Conservation (phyloP, 306 rosid species). For the Trifolium fragiferum region DNA sequence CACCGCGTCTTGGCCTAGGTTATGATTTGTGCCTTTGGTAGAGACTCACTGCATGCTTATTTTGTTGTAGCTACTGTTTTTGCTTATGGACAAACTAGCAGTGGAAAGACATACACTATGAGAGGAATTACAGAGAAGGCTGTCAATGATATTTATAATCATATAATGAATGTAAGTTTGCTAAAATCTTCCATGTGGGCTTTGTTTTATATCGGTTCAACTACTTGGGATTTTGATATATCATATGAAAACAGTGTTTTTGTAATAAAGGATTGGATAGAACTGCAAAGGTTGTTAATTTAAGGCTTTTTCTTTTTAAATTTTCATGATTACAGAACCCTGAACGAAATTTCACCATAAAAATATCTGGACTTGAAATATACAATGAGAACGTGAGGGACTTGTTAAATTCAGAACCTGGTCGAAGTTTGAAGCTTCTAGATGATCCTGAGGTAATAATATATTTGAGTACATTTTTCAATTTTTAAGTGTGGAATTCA, state of each 20-base stretch:
- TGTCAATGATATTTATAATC: conserved; percentile 85
- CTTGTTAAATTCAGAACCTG: conserved; percentile 89
- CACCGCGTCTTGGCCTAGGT: background rate
- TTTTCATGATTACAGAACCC: conserved; percentile 68
- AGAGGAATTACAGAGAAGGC: conserved; percentile 99
- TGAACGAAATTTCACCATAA: conserved; percentile 81
- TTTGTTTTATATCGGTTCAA: background rate
- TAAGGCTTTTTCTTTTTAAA: conserved; percentile 34
- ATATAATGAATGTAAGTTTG: conserved; percentile 79
- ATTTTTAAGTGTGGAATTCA: background rate
- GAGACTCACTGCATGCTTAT: conserved; percentile 6
- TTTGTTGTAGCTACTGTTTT: conserved; percentile 83
- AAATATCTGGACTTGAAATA: conserved; percentile 96
- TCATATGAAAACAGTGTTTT: conserved; percentile 8
- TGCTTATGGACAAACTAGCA: conserved; percentile 99
- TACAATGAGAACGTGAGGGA: conserved; percentile 96
- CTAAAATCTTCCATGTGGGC: background rate
- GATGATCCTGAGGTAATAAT: conserved; percentile 93
- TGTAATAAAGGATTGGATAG: background rate
- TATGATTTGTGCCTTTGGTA: background rate
- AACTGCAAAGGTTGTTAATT: conserved; percentile 6
- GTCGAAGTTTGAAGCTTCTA: conserved; percentile 85
- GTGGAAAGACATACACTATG: conserved; percentile 99
- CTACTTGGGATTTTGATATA: conserved; percentile 14
- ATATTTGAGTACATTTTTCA: background rate